Evolutionary conservation across 441 rosid species (phyloP).

Genomic region (Gossypium aridum): DNA sequence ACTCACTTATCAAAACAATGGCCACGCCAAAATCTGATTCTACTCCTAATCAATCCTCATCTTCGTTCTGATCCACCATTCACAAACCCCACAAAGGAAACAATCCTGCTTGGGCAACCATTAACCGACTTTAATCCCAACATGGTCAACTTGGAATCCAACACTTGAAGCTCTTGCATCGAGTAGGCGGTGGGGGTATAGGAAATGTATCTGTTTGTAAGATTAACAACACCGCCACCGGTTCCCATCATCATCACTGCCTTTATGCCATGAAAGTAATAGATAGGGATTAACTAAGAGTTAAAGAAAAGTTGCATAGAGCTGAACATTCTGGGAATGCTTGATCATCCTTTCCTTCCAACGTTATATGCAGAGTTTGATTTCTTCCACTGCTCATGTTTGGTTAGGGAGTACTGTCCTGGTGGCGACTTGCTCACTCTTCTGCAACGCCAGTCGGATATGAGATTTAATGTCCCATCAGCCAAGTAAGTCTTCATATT

Average conservation of each 20-base stretch:
- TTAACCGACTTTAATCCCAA: neutral
- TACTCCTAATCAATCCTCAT: neutral
- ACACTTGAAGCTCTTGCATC: neutral
- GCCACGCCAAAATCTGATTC: neutral
- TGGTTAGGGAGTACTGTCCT: constrained; percentile 59
- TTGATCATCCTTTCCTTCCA: constrained; percentile 75
- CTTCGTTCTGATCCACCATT: neutral
- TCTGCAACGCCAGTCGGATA: constrained; percentile 55
- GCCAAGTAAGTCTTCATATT: constrained; percentile 34
- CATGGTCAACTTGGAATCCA: neutral
- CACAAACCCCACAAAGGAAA: neutral
- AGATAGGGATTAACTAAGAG: neutral
- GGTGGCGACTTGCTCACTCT: constrained; percentile 34
- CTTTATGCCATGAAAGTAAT: neutral
- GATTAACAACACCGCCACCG: neutral
- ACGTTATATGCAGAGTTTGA: constrained; percentile 49
- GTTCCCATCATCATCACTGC: neutral
- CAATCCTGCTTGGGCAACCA: neutral
- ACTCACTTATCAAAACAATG: neutral
- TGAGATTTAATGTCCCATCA: constrained; percentile 47
- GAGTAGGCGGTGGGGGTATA: constrained; percentile 22
- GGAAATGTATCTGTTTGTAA: neutral
- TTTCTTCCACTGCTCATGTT: constrained; percentile 51
- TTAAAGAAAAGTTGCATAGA: neutral
- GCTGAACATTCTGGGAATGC: constrained; percentile 44